Base-by-base conservation (phyloP, 176 grass and related monocot species). In the Pontederia crassipes region DNA sequence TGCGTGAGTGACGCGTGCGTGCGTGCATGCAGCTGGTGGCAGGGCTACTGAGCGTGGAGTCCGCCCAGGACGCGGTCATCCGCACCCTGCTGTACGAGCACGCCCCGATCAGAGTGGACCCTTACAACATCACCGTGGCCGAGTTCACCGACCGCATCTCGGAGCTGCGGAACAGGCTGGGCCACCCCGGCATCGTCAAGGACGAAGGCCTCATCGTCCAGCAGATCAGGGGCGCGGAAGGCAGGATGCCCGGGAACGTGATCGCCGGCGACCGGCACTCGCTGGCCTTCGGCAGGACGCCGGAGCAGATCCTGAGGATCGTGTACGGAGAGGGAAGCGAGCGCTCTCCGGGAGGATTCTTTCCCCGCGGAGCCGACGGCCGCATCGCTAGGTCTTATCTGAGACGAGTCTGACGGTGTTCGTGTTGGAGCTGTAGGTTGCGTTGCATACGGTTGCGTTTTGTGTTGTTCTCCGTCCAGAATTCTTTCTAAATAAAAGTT, bases 61-160 rank as follows among this genome's bases (percentile, higher is more conserved):
- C 92, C 0, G 92, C 87, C 3, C 92, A 97, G 73, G 92, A 97
- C 46, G 87, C 87, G 27, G 83, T 96, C 72, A 96, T 96, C 79
- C 70, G 87, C 24, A 71, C 56, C 17, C 67, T 88, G 49, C 71
- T 97, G 32, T 97, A 97, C 55, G 75, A 97, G 78, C 69, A 64
- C 12, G 78, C 76, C n/a, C 28, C 70, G 58, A 57, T 67, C 29
- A 77, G 49, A 2, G 52, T 91, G 69, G 9, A 73, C 20, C 85
- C 81, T 35, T 83, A 83, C 51, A 49, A 65, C 32, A 55, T 88
- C 72, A 89, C 81, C 13, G 79, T 85, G 45, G 92, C 87, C 12
- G 87, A 91, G 72, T 55, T 97, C 55, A 97, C 92, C 3, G 20
- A 54, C 20, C 79, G 65, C 50, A 78, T 91, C 76, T 97, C 92